These are phyloP conservation scores for Kentomonas sorsogonicus DNA, from an alignment of 208 protist species.

Conservation along the genomic window DNA sequence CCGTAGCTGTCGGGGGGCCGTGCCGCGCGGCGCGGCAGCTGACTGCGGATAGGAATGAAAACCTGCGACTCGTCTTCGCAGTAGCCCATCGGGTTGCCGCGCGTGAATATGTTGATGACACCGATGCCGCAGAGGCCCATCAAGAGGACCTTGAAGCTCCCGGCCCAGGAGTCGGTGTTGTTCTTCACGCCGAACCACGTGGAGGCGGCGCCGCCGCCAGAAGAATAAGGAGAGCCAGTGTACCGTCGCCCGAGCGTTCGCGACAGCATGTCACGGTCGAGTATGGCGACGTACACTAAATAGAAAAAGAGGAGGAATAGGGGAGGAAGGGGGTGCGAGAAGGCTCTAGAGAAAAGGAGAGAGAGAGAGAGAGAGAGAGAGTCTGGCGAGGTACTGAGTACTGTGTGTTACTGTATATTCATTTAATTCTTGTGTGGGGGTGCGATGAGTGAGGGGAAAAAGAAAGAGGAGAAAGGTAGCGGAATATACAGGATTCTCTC, in stretches of 20 bases:
- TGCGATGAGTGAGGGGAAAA: background rate
- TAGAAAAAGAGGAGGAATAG: no score
- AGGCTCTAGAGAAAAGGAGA: background rate
- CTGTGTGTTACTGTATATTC: background rate
- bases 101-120: conserved; percentile 54
- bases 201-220: conserved; percentile 26
- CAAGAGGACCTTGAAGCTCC: conserved; percentile 29
- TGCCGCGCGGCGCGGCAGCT: conserved; percentile 15
- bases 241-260: no score
- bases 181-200: conserved; percentile 53
- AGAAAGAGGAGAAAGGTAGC: no score
- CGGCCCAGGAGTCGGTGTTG: conserved; percentile 19
- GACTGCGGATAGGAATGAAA: conserved; percentile 3
- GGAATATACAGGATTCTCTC: no score
- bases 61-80: conserved; percentile 46
- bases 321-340: no score
- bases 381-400: background rate
- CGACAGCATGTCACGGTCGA: no score
- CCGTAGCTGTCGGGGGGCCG: conserved; percentile 36
- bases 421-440: background rate
- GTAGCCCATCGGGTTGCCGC: conserved; percentile 63
- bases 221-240: background rate
- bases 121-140: conserved; percentile 46
- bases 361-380: background rate
- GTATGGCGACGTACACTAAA: no score